Conservation (phyloP, 345 rosid species). For the Arabidopsis suecica region DNA sequence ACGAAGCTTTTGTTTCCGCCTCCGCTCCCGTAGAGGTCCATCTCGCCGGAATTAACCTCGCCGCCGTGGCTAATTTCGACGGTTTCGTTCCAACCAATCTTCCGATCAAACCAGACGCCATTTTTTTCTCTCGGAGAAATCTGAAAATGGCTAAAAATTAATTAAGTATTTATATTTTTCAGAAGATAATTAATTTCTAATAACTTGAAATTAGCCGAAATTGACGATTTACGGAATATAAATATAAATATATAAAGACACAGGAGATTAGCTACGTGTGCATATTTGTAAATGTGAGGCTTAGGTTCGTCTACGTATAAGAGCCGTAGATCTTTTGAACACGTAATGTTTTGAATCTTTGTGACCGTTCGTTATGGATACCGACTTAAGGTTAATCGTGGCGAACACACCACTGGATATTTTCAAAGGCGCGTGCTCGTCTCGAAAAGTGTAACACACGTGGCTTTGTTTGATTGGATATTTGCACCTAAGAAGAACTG, state of each 20-base stretch:
- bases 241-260: background rate
- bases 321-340: slow-evolving; percentile 40
- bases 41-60: slow-evolving; percentile 52
- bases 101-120: slow-evolving; percentile 65
- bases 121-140: slow-evolving; percentile 23
- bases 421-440: slow-evolving; percentile 43
- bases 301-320: slow-evolving; percentile 39
- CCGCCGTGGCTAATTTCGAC: slow-evolving; percentile 35
- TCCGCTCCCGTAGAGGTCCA: slow-evolving; percentile 57
- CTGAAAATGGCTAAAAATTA: slow-evolving; percentile 17
- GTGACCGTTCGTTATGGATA: slow-evolving; percentile 35
- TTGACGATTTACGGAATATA: background rate
- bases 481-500: background rate
- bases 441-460: slow-evolving; percentile 34
- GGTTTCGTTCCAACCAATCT: slow-evolving; percentile 46
- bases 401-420: slow-evolving; percentile 38
- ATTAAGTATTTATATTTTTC: slow-evolving; percentile 13
- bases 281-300: slow-evolving; percentile 33
- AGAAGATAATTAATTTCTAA: background rate
- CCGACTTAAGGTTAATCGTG: slow-evolving; percentile 27
- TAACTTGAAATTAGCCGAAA: background rate
- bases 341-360: background rate
- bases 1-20: slow-evolving; percentile 38
- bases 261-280: slow-evolving; percentile 35
- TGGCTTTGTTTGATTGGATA: background rate